These are phyloP conservation scores for Zasmidium cellare DNA, from an alignment of 2,329 filamentous ascomycete species.

Conservation along the genomic window DNA sequence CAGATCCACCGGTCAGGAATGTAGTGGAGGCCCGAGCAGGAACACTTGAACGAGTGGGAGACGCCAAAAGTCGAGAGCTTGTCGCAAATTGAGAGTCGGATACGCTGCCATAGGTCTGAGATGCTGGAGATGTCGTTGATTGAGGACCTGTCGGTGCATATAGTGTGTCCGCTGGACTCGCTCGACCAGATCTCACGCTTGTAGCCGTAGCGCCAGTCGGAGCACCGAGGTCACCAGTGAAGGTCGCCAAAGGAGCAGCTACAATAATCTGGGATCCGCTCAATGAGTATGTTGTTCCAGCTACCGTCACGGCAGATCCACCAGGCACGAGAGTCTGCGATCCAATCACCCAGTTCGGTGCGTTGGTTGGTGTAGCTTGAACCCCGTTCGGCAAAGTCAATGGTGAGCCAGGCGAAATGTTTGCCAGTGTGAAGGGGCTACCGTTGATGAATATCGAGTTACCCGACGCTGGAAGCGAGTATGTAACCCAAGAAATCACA, in stretches of 20 bases:
- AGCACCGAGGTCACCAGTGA: neutral
- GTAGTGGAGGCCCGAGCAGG: neutral
- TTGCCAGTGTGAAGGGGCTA: neutral
- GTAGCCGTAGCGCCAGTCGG: neutral
- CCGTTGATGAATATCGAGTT: constrained; percentile 5
- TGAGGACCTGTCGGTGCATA: neutral
- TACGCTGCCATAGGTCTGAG: neutral
- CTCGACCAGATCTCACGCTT: neutral
- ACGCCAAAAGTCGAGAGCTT: neutral
- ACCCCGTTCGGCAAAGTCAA: constrained; percentile 9
- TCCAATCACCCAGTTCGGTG: constrained; percentile 6
- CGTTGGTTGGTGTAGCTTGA: constrained; percentile 8
- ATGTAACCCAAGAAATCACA: constrained; percentile 10
- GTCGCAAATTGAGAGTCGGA: neutral
- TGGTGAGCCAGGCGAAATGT: neutral
- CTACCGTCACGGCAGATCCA: constrained; percentile 9
- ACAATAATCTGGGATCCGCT: constrained; percentile 8
- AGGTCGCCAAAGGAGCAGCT: neutral
- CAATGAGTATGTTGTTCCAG: constrained; percentile 15
- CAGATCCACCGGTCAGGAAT: neutral
- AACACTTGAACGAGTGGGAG: neutral
- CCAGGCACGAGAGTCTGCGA: constrained; percentile 18
- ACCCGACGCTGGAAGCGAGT: constrained; percentile 8
- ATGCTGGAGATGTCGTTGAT: neutral
- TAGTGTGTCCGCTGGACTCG: neutral